Evolutionary conservation across 2,329 filamentous ascomycete species (phyloP).

Genomic region (Ophiocordyceps robertsii): DNA sequence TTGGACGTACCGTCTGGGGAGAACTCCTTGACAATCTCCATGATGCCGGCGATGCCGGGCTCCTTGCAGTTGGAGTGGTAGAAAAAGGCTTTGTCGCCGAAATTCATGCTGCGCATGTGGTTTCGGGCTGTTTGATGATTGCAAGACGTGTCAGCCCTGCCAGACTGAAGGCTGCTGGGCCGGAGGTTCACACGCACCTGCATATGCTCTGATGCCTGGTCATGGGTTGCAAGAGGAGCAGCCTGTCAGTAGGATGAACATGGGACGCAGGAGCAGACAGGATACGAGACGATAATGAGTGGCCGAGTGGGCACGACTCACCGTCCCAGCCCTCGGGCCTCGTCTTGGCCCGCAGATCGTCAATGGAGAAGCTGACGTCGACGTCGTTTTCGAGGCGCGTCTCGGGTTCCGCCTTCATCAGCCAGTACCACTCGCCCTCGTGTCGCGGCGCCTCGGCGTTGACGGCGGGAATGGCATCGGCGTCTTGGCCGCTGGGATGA

Average conservation of each 20-base stretch:
- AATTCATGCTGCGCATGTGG: constrained; percentile 82
- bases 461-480: constrained; percentile 19
- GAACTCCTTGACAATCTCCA: constrained; percentile 80
- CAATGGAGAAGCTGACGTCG: constrained; percentile 89
- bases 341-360: constrained; percentile 61
- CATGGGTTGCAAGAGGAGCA: background rate
- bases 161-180: background rate
- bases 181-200: constrained; percentile 16
- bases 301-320: constrained; percentile 27
- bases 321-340: constrained; percentile 87
- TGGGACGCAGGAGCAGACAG: background rate
- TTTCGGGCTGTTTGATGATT: constrained; percentile 60
- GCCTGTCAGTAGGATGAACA: background rate
- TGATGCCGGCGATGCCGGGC: constrained; percentile 73
- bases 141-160: background rate
- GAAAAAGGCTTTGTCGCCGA: constrained; percentile 87
- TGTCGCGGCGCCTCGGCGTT: constrained; percentile 26
- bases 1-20: constrained; percentile 55
- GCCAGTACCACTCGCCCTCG: constrained; percentile 48
- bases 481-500: constrained; percentile 15
- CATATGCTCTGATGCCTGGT: constrained; percentile 35
- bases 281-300: background rate
- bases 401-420: constrained; percentile 82
- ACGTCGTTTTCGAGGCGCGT: constrained; percentile 73
- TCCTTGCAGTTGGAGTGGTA: constrained; percentile 92